phyloP scores from a whole-genome alignment of 2,329 filamentous ascomycete genomes.

The Stagonosporopsis cucurbitacearum region DNA sequence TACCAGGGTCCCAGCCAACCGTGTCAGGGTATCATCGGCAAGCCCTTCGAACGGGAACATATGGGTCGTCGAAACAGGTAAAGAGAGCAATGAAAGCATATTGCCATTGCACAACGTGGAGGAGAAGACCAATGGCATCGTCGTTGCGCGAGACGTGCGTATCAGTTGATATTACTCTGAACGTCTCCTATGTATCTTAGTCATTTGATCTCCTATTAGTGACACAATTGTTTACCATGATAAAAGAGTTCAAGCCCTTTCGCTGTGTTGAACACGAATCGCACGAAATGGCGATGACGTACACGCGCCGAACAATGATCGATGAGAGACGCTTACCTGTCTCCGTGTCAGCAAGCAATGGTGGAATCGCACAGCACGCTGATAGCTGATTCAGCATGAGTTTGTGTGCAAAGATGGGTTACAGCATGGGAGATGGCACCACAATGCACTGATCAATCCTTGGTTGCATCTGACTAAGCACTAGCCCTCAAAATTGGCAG shows the following conservation, averaged over 20 bases:
- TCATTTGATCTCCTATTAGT: neutral
- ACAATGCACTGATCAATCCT: neutral
- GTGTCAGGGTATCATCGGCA: neutral
- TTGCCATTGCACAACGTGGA: constrained; percentile 2
- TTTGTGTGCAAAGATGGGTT: neutral
- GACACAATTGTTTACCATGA: no score
- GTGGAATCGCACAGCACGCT: neutral
- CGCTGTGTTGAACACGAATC: no score
- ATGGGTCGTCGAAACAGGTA: neutral
- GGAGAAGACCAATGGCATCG: neutral
- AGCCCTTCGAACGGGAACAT: neutral
- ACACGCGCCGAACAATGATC: neutral
- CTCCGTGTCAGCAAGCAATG: neutral
- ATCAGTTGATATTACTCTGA: neutral
- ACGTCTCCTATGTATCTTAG: neutral
- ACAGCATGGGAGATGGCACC: neutral
- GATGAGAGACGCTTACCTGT: neutral
- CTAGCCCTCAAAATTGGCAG: neutral
- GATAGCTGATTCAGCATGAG: neutral
- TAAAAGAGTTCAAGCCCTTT: no score
- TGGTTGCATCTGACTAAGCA: neutral
- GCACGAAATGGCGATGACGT: no score
- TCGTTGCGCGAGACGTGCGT: constrained; percentile 1
- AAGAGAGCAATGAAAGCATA: constrained; percentile 7
- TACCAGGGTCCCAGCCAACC: neutral